Percentiles rank a stretch among this genome's conserved stretches.
Evolutionary conservation across 345 rosid species (phyloP).

Genomic region (Punica granatum): DNA sequence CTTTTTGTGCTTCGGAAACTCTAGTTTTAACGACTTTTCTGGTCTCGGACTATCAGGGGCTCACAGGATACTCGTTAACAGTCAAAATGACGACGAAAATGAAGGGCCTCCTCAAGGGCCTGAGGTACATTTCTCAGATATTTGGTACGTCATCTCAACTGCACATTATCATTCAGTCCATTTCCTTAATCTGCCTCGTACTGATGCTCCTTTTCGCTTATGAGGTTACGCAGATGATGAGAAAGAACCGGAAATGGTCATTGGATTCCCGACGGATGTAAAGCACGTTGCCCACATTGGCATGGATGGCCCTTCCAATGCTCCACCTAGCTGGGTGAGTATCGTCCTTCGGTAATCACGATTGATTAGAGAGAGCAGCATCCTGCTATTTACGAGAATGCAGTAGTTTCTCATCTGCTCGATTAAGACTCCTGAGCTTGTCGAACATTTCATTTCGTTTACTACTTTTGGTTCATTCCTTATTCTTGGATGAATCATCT

Average conservation of each 20-base stretch:
- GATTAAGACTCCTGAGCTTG: too few species aligned
- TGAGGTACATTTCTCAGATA: conserved; percentile 18
- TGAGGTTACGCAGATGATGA: conserved; percentile 40
- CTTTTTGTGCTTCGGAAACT: neutral
- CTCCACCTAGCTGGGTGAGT: conserved; percentile 55
- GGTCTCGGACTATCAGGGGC: neutral
- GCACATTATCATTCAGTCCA: neutral
- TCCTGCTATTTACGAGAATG: too few species aligned
- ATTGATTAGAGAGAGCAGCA: too few species aligned
- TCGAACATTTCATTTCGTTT: neutral
- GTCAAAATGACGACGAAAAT: conserved; percentile 11
- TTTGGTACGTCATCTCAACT: neutral
- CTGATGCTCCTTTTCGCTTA: neutral
- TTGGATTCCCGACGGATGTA: conserved; percentile 86
- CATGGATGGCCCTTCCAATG: conserved; percentile 60
- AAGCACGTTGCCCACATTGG: conserved; percentile 96
- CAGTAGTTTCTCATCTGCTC: neutral
- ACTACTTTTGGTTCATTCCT: neutral
- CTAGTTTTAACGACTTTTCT: neutral
- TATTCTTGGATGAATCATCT: neutral
- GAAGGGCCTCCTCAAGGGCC: conserved; percentile 20
- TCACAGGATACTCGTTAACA: neutral
- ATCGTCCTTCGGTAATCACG: neutral
- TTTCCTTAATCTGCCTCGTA: neutral
- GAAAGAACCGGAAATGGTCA: conserved; percentile 71